phyloP scores from a whole-genome alignment of 1,284 basidiomycete species.

The Tylopilus sp. region DNA sequence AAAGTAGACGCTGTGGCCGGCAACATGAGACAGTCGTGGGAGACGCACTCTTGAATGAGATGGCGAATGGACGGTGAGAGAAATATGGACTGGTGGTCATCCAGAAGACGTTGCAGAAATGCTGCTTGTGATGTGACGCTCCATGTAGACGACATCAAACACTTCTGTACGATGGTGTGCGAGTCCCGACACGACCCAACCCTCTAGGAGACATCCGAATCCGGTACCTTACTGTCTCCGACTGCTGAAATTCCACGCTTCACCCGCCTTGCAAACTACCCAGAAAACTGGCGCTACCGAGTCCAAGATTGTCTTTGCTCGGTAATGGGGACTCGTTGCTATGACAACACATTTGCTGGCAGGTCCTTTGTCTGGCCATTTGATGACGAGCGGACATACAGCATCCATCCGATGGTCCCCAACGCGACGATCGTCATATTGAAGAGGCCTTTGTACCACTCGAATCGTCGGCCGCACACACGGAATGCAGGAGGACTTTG shows the following conservation, averaged over 20 bases:
- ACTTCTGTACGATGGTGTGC: neutral
- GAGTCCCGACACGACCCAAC: neutral
- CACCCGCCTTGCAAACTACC: neutral
- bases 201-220: no score
- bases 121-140: neutral
- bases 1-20: constrained; percentile 36
- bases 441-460: constrained; percentile 11
- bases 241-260: neutral
- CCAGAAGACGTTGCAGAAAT: neutral
- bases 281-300: constrained; percentile 2
- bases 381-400: constrained; percentile 11
- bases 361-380: constrained; percentile 11
- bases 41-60: neutral
- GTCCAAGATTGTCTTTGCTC: neutral
- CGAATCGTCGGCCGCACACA: constrained; percentile 9
- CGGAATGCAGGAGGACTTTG: constrained; percentile 17
- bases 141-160: neutral
- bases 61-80: neutral
- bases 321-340: constrained; percentile 1
- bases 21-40: neutral
- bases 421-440: no score
- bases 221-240: neutral
- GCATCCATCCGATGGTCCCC: neutral
- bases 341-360: constrained; percentile 25
- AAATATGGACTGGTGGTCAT: neutral